Conservation (phyloP, 805 yeast genomes). For the Schizosaccharomyces cryophilus region DNA sequence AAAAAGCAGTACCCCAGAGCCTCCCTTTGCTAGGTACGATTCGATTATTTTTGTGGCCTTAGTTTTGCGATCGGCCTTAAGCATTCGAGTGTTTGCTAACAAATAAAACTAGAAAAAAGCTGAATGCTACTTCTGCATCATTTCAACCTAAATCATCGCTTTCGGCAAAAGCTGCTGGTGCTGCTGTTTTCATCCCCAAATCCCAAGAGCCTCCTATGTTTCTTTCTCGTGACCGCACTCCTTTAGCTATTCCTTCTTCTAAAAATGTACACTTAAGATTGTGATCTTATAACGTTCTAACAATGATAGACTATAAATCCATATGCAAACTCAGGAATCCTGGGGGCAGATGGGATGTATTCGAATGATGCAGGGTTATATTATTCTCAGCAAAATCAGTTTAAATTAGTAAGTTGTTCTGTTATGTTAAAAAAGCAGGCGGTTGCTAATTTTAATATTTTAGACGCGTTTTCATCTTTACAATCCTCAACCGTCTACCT, state of each 20-base stretch:
- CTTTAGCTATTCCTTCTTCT: background rate
- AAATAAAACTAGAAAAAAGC: conserved; percentile 12
- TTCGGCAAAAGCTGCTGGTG: background rate
- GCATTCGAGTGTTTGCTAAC: background rate
- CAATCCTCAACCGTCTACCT: conserved; percentile 67
- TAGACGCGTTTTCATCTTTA: conserved; percentile 24
- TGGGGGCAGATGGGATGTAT: background rate
- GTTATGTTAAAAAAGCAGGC: too few species aligned
- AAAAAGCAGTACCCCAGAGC: background rate
- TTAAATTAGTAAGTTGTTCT: background rate
- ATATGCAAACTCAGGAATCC: conserved; percentile 8
- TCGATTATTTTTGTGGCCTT: background rate
- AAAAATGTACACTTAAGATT: background rate
- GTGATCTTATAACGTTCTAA: background rate
- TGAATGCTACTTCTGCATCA: conserved; percentile 32
- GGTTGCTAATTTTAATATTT: too few species aligned
- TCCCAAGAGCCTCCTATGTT: background rate
- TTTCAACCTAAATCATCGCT: conserved; percentile 21
- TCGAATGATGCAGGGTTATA: background rate
- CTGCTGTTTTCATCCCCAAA: conserved; percentile 1
- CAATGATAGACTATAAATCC: conserved; percentile 7
- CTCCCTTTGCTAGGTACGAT: background rate
- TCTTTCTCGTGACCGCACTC: conserved; percentile 1
- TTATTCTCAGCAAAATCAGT: background rate
- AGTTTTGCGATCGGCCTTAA: background rate